Evolutionary conservation across 768 basidiomycete genomes (phyloP), one percentile per base, ranked within the genome.

Genomic region (Boletus vinaceobasis): DNA sequence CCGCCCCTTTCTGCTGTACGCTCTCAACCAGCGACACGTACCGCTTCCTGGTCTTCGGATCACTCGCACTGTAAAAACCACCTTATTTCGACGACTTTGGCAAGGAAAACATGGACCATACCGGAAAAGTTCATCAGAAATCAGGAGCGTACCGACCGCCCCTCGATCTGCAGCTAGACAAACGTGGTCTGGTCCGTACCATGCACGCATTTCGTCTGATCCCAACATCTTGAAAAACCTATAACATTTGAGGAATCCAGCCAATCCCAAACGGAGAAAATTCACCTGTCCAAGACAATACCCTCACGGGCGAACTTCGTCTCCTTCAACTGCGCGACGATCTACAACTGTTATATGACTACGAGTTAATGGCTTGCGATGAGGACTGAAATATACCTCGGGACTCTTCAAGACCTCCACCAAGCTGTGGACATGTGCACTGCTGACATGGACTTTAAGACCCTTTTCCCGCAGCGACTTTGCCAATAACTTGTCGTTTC

Each of bases 181-280:
- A 52, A 99, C 97, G 71, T 99, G 97, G 46, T 91, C 87, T 13
- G 95, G 92, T 2, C 96, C 97, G 70, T 99, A 99, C 97, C 97
- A 99, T 5, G 97, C 97, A 51, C 97, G 81, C 77, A 95, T 86
- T 69, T 98, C 95, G 62, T 99, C 95, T 1, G 80, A 81, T 0
- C 88, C 93, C 29, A 98, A 82, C 93, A 95, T 98, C 72, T 98
- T 99, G 76, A 94, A 94, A 75, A 99, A 99, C 61, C 95, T 98
- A 60, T 3, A 32, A 31, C 1, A 5, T 14, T 44, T 53, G 29
- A 52, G 42, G 31, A 33, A 61, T 33, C 26, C 19, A 1, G 14
- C 4, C 11, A 48, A 50, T 32, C 17, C 8, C 43, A 33, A 23
- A 23, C 49, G 31, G 5, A 23, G 7, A 33, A 19, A 26, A 53